Conservation (phyloP, 2,329 filamentous ascomycete genomes). For the Rhinocladiella mackenziei region DNA sequence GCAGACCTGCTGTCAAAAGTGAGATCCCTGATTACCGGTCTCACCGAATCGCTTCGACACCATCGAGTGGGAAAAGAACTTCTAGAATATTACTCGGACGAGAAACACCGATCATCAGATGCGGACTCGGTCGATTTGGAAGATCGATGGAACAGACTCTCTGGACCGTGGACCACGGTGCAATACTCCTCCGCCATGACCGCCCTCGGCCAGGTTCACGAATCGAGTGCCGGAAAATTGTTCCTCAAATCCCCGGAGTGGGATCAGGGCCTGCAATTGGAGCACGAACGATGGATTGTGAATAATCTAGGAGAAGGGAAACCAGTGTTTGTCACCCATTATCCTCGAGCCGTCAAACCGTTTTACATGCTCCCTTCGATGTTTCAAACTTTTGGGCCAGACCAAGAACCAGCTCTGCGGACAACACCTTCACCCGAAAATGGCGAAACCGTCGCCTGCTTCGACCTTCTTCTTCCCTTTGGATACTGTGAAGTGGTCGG, state of each 20-base stretch:
- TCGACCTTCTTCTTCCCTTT: constrained; percentile 75
- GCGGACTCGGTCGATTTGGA: constrained; percentile 32
- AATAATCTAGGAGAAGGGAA: constrained; percentile 57
- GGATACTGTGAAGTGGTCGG: constrained; percentile 83
- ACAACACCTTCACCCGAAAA: background rate
- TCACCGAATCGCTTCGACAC: constrained; percentile 12
- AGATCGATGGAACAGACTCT: constrained; percentile 67
- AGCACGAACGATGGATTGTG: constrained; percentile 89
- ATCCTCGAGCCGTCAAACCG: constrained; percentile 82
- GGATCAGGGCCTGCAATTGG: constrained; percentile 73
- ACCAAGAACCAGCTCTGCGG: background rate
- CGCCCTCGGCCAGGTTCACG: constrained; percentile 58
- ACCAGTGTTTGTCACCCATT: constrained; percentile 89
- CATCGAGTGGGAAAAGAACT: constrained; percentile 52
- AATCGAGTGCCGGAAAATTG: constrained; percentile 40
- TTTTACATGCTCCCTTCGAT: constrained; percentile 75
- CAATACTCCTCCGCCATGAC: constrained; percentile 77
- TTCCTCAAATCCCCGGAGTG: constrained; percentile 70
- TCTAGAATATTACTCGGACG: constrained; percentile 36
- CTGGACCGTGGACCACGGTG: constrained; percentile 69
- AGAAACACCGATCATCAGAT: constrained; percentile 21
- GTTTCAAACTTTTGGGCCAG: background rate
- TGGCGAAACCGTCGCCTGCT: constrained; percentile 71
- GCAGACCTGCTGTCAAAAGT: constrained; percentile 71
- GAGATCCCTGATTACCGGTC: constrained; percentile 66